A percentile compares a stretch with the other conserved stretches of the same genome.
phyloP scores from a whole-genome alignment of 108 stramenopile species.

The Skeletonema costatum region DNA sequence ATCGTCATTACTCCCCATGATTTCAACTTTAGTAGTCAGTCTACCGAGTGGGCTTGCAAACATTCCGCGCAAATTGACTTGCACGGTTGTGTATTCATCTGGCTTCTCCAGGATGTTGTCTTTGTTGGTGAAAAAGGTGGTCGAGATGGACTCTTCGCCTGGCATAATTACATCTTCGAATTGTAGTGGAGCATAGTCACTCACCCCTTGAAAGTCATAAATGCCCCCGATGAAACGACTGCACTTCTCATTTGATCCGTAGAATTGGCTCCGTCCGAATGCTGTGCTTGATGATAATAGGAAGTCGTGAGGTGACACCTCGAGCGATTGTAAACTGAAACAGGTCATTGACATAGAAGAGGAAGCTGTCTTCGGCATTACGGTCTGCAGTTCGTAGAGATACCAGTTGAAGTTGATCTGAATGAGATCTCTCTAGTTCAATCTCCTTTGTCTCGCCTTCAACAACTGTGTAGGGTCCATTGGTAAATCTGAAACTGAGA shows the following conservation, averaged over 20 bases:
- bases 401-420: constrained; percentile 16
- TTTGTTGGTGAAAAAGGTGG: constrained; percentile 43
- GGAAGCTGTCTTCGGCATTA: constrained; percentile 43
- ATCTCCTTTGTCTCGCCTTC: constrained; percentile 60
- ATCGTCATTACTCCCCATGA: constrained; percentile 64
- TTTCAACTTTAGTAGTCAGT: constrained; percentile 48
- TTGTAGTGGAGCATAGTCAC: constrained; percentile 61
- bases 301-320: constrained; percentile 16
- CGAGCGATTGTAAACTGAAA: constrained; percentile 34
- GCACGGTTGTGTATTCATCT: constrained; percentile 61
- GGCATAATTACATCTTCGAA: constrained; percentile 22
- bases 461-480: constrained; percentile 33
- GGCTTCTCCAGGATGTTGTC: constrained; percentile 70
- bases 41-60: constrained; percentile 68
- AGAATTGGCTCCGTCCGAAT: constrained; percentile 47
- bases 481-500: constrained; percentile 45
- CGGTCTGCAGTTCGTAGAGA: constrained; percentile 47
- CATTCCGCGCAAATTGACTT: constrained; percentile 67
- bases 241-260: constrained; percentile 50
- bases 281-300: constrained; percentile 39
- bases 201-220: constrained; percentile 67
- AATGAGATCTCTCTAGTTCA: constrained; percentile 6
- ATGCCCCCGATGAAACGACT: constrained; percentile 56
- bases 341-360: constrained; percentile 42
- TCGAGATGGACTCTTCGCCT: constrained; percentile 30